phyloP scores from a whole-genome alignment of 2,329 filamentous ascomycete species.

The Esteya vermicola region DNA sequence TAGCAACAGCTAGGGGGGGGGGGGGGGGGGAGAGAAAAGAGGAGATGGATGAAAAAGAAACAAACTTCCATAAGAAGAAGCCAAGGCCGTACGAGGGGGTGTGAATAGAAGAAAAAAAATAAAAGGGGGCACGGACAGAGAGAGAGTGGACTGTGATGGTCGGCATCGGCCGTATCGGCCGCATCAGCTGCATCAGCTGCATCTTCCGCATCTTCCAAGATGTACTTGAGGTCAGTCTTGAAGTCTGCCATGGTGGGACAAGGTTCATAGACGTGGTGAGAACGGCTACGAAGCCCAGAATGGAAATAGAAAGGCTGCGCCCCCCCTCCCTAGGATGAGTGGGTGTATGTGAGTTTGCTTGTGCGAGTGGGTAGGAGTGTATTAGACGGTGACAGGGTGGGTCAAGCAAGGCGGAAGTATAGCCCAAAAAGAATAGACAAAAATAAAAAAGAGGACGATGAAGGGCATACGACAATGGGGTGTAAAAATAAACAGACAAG shows the following conservation, averaged over 20 bases:
- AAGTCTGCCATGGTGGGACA: not conserved
- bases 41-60: too few species aligned
- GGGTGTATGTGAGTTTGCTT: too few species aligned
- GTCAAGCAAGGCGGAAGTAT: not conserved
- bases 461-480: not conserved
- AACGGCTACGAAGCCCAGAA: not conserved
- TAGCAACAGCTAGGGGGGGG: too few species aligned
- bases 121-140: not conserved
- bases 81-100: too few species aligned
- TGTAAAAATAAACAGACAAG: not conserved
- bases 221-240: slow-evolving; percentile 1
- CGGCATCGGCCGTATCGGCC: not conserved
- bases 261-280: not conserved
- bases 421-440: not conserved
- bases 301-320: not conserved
- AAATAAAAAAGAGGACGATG: not conserved
- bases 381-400: too few species aligned
- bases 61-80: too few species aligned
- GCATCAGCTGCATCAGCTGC: too few species aligned
- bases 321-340: too few species aligned
- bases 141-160: not conserved
- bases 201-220: slow-evolving; percentile 1
- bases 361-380: too few species aligned
- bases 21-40: too few species aligned
- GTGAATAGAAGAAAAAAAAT: too few species aligned